Evolutionary conservation across 768 basidiomycete species (phyloP).

Genomic region (Lentinula raphanica): DNA sequence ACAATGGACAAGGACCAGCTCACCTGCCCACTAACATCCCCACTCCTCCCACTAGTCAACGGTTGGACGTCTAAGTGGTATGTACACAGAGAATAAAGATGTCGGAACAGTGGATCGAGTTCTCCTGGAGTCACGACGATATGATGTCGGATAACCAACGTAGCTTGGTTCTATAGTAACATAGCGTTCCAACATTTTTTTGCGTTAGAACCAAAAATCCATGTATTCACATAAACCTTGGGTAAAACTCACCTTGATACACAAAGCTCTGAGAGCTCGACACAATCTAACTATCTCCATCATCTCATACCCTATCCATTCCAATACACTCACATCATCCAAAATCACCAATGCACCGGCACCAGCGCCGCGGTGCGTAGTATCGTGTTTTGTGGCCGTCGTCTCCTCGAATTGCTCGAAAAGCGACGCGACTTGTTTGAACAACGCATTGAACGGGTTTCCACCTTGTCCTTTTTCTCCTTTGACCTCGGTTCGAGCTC

Average conservation of each 20-base stretch:
- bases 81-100: conserved; percentile 55
- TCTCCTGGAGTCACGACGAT: conserved; percentile 47
- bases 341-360: conserved; percentile 47
- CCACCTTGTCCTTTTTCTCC: conserved; percentile 10
- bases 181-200: not conserved
- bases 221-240: too few species aligned
- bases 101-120: conserved; percentile 55
- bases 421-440: conserved; percentile 29
- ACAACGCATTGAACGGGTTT: conserved; percentile 25
- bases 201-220: not conserved
- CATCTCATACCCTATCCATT: conserved; percentile 62
- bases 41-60: conserved; percentile 70
- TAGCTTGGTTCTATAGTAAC: conserved; percentile 45
- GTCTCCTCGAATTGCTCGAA: conserved; percentile 15
- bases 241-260: conserved; percentile 43
- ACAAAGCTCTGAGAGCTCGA: conserved; percentile 54
- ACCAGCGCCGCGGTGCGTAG: conserved; percentile 6
- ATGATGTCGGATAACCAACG: conserved; percentile 64
- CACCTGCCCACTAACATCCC: conserved; percentile 75
- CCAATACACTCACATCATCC: conserved; percentile 64
- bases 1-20: conserved; percentile 10
- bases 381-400: too few species aligned
- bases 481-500: conserved; percentile 10
- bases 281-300: conserved; percentile 50
- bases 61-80: conserved; percentile 72